Conservation (phyloP, 352 stramenopile species). For the Globisporangium echinulatum region DNA sequence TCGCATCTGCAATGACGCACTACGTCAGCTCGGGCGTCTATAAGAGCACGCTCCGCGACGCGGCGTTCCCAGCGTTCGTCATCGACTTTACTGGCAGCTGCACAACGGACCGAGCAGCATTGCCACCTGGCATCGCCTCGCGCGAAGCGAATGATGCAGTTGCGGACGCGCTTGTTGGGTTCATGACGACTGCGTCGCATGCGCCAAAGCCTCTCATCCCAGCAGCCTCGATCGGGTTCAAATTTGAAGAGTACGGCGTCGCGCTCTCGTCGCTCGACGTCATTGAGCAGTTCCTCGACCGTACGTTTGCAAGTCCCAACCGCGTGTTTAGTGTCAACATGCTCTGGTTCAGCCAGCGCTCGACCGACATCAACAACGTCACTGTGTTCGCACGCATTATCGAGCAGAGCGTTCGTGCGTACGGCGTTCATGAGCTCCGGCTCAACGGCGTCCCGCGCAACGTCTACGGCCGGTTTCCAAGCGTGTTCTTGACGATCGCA, state of each 20-base stretch:
- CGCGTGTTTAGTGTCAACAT: not conserved
- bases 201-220: not conserved
- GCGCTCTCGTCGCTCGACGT: not conserved
- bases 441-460: not conserved
- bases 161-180: not conserved
- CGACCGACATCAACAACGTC: constrained; percentile 2
- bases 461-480: not conserved
- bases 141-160: too few relatives aligned
- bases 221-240: not conserved
- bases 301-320: not conserved
- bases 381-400: constrained; percentile 11
- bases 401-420: not conserved
- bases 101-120: not conserved
- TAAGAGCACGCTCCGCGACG: not conserved
- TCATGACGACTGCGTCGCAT: not conserved
- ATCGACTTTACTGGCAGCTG: not conserved
- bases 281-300: constrained; percentile 10
- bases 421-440: constrained; percentile 4
- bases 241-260: not conserved
- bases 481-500: not conserved
- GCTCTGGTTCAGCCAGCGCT: constrained; percentile 5
- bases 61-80: constrained; percentile 1
- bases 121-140: too few relatives aligned
- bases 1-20: not conserved
- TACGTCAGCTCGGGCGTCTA: not conserved